Base-by-base conservation (phyloP, 257 asterid species). In the Capsicum pubescens region DNA sequence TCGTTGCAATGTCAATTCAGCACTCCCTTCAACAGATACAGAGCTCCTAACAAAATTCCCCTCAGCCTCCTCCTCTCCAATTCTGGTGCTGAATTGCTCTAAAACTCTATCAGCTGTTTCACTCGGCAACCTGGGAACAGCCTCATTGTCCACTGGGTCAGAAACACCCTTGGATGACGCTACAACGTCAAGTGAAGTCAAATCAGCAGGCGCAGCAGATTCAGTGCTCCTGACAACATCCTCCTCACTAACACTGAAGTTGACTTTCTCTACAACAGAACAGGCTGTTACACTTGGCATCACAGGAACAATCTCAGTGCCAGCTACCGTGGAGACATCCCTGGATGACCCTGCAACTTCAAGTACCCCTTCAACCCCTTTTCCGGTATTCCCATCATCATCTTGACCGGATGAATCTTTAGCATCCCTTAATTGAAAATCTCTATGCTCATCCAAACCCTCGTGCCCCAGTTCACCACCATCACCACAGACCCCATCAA, bases 401-500 rank as follows among this genome's bases (percentile, higher is more conserved):
- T 16, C 80, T 79, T 39, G 83, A 81, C 39, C 36, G 44, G 44
- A 39, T 4, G 5, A 39, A 39, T 39, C 44, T 39, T 39, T 39
- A 79, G 70, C 14, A 5, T 69, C 91, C 63, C 82, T 88, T 56
- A 84, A 80, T 16, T 3, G 81, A 76, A 32, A 76, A 52, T 26
- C 64, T 1, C 48, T 76, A 76, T 26, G 36, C 57, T 9, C 79
- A 71, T 71, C 79, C 56, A 42, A 26, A 88, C 79, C 88, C 87
- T 55, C 83, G 78, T 8, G 88, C 60, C 81, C 71, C 89, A 7
- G 82, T 81, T 84, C 87, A 66, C 46, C 82, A 63, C 67, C 85
- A 39, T 48, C 78, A 42, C 72, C 79, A 56, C 79, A 46, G 17
- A 92, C 83, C 71, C 98, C 97, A 91, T 92, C 98, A 57, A 94